phyloP scores from a whole-genome alignment of 345 rosid species.

The Garcia nutans region DNA sequence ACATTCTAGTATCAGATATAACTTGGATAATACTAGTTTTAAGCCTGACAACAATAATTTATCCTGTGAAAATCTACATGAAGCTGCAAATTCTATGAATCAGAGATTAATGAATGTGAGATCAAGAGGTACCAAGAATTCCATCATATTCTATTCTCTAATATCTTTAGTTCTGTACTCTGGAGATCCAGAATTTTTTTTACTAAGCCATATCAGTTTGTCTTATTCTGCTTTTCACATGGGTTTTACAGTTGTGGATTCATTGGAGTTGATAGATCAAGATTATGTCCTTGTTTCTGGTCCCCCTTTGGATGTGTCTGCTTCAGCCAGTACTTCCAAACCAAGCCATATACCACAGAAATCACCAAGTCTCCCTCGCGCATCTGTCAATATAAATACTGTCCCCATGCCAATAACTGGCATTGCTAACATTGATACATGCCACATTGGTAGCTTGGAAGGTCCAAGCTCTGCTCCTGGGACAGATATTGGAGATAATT shows the following conservation, averaged over 20 bases:
- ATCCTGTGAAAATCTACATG: slow-evolving; percentile 42
- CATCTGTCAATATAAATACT: slow-evolving; percentile 33
- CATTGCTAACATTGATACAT: slow-evolving; percentile 35
- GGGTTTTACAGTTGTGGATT: slow-evolving; percentile 54
- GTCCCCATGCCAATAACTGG: slow-evolving; percentile 69
- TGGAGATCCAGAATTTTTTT: slow-evolving; percentile 1
- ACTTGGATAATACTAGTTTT: slow-evolving; percentile 39
- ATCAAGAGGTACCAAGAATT: slow-evolving; percentile 56
- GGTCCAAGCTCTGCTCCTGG: slow-evolving; percentile 66
- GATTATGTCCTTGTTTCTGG: slow-evolving; percentile 88
- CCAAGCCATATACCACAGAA: slow-evolving; percentile 50
- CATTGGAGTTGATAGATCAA: slow-evolving; percentile 80
- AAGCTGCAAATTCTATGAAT: slow-evolving; percentile 44
- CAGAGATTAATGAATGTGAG: slow-evolving; percentile 37
- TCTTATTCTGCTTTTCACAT: slow-evolving; percentile 16
- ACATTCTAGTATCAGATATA: slow-evolving; percentile 37
- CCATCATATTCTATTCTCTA: slow-evolving; percentile 8
- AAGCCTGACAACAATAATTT: slow-evolving; percentile 38
- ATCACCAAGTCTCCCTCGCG: slow-evolving; percentile 47
- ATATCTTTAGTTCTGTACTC: slow-evolving; percentile 10
- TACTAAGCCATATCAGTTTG: not conserved
- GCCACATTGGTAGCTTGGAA: slow-evolving; percentile 55
- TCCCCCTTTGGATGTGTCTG: slow-evolving; percentile 66
- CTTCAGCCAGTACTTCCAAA: slow-evolving; percentile 55
- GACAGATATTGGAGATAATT: slow-evolving; percentile 64